Base-by-base conservation (phyloP, 1,284 basidiomycete species). In the Ganoderma resinaceum region DNA sequence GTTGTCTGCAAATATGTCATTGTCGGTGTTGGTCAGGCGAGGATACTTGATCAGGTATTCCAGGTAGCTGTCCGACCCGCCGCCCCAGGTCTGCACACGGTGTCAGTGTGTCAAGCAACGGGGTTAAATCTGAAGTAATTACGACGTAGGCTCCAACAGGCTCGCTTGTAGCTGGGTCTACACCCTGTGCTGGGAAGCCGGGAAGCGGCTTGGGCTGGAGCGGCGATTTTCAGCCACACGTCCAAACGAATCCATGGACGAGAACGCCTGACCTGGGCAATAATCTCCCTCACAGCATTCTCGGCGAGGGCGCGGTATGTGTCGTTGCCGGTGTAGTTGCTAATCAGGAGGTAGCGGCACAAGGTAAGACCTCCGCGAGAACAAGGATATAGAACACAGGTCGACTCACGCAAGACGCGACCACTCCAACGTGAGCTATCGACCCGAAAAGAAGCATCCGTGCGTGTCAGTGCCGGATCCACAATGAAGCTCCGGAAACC, bases 11-110 rank as follows among this genome's bases (percentile, higher is more conserved):
- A 88, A 92, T 14, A 85, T 75, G 66, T 83, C 80, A 73, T 92
- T 85, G 53, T 85, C 76, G 18, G 86, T 90, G 78, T 90, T 91
- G 29, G 86, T 87, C 16, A 92, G 80, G 23, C 90, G 88, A 4
- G 91, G 80, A 71, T 91, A 90, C 76, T 93, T 93, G 82, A 92
- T 87, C 59, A 93, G 82, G 75, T 94, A 93, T 77, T 94, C 92
- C 70, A 91, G 89, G 79, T 89, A 93, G 66, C 90, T 91, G 77
- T 92, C 85, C 0, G 87, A 86, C 42, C 89, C 89, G 63, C 86
- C 86, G 49, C 90, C 90, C 90, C 91, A 91, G 0, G 87, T 85
- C 90, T 92, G 11, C 31, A 46, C 0, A 31, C 2, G 11, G 29
- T 11, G 35, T 69, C 35, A 66, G 59, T 16, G 20, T 20, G 1